phyloP scores from a whole-genome alignment of 2,329 filamentous ascomycete genomes.

The Fusarium dlaminii region DNA sequence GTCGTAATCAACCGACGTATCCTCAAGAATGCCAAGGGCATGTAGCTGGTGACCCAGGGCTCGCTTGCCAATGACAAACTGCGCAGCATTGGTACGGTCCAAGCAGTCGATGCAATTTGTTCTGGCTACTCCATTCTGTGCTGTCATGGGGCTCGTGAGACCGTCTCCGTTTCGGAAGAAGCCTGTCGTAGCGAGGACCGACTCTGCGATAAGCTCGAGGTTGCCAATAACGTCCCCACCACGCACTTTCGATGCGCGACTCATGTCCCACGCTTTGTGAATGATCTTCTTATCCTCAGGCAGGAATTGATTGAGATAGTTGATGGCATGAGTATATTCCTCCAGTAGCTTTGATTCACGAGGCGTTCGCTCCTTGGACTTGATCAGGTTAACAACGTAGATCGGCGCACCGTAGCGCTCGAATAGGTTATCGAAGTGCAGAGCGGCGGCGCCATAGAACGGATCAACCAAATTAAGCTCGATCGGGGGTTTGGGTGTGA shows the following conservation, averaged over 20 bases:
- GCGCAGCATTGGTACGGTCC: slow-evolving; percentile 95
- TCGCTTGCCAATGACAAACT: slow-evolving; percentile 96
- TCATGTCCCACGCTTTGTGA: slow-evolving; percentile 99
- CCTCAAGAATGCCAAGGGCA: slow-evolving; percentile 85
- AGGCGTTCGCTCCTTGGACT: slow-evolving; percentile 85
- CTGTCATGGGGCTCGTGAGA: slow-evolving; percentile 66
- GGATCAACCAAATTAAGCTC: slow-evolving; percentile 95
- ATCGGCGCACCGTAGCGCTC: slow-evolving; percentile 91
- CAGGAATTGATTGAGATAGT: slow-evolving; percentile 94
- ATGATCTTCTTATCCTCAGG: slow-evolving; percentile 86
- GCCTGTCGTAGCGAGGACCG: slow-evolving; percentile 84
- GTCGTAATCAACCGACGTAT: slow-evolving; percentile 86
- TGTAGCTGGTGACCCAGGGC: slow-evolving; percentile 92
- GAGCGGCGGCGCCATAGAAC: slow-evolving; percentile 90
- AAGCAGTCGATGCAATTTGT: slow-evolving; percentile 99
- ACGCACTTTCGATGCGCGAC: slow-evolving; percentile 87
- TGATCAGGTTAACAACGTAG: slow-evolving; percentile 91
- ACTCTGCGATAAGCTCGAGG: slow-evolving; percentile 87
- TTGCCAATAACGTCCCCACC: slow-evolving; percentile 95
- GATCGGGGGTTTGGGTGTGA: slow-evolving; percentile 96
- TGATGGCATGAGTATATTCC: slow-evolving; percentile 87
- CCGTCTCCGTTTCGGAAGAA: slow-evolving; percentile 95
- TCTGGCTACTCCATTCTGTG: slow-evolving; percentile 91
- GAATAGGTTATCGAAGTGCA: slow-evolving; percentile 96
- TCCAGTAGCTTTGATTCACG: slow-evolving; percentile 89